Percentiles rank a stretch among this genome's conserved stretches.
Conservation (phyloP, 495 filamentous ascomycete species). For the Lophium mytilinum region DNA sequence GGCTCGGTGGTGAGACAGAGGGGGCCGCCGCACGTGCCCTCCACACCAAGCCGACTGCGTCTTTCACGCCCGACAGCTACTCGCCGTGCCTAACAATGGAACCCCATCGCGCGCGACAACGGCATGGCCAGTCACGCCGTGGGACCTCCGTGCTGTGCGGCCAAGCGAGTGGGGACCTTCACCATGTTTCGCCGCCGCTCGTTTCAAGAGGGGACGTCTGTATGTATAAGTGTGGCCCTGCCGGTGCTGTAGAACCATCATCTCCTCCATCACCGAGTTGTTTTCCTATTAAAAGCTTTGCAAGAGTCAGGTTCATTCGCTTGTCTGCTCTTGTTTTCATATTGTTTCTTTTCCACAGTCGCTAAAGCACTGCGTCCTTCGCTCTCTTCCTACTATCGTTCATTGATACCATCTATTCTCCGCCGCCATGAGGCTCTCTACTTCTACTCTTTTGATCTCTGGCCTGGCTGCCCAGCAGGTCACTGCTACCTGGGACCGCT, state of each 20-base stretch:
- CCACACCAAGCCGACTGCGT: background rate
- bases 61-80: background rate
- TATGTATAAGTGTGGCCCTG: conserved; percentile 16
- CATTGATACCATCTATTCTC: conserved; percentile 11
- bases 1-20: background rate
- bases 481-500: conserved; percentile 55
- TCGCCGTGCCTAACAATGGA: conserved; percentile 4
- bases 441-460: conserved; percentile 41
- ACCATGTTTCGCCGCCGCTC: conserved; percentile 4
- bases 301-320: conserved; percentile 25
- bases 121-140: conserved; percentile 13
- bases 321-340: conserved; percentile 19
- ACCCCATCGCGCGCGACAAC: conserved; percentile 22
- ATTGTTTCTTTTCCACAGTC: conserved; percentile 17
- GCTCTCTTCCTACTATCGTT: conserved; percentile 20
- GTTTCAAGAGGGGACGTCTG: conserved; percentile 5
- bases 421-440: conserved; percentile 27
- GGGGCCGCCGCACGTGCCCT: background rate
- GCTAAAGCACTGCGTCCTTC: conserved; percentile 23
- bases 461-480: conserved; percentile 53
- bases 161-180: background rate
- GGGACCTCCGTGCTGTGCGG: background rate
- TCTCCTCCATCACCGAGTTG: conserved; percentile 6
- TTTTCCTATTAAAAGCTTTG: conserved; percentile 1
- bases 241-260: background rate